phyloP scores from a whole-genome alignment of 768 basidiomycete species.

The Termitomyces sp. region DNA sequence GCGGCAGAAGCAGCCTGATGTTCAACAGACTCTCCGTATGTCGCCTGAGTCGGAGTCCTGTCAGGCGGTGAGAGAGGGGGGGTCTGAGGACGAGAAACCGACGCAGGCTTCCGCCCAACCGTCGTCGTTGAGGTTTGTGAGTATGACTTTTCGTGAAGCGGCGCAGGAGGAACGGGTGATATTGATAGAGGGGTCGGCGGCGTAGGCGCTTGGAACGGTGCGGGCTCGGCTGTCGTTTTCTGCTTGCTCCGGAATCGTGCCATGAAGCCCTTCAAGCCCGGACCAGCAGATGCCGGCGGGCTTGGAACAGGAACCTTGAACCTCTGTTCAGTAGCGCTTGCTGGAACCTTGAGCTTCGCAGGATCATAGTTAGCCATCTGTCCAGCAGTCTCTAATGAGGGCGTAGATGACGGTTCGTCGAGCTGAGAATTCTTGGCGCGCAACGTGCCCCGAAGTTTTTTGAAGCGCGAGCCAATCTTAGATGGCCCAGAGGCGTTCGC shows the following conservation, averaged over 20 bases:
- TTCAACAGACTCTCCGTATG: conserved; percentile 1
- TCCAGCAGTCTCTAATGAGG: conserved; percentile 33
- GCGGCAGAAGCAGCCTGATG: too few relatives aligned
- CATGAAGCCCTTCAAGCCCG: conserved; percentile 79
- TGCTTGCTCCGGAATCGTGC: conserved; percentile 64
- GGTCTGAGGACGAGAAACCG: conserved; percentile 17
- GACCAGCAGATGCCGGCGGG: conserved; percentile 69
- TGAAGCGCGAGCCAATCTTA: conserved; percentile 71
- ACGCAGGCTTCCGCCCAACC: conserved; percentile 24
- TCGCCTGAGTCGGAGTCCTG: conserved; percentile 8
- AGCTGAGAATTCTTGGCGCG: conserved; percentile 44
- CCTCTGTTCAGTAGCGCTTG: conserved; percentile 50
- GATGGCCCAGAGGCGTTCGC: conserved; percentile 40
- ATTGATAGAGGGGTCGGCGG: conserved; percentile 25
- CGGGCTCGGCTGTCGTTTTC: conserved; percentile 32
- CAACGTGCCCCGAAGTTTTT: conserved; percentile 65
- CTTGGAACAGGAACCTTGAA: conserved; percentile 53
- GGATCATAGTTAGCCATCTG: conserved; percentile 41
- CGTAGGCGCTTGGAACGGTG: conserved; percentile 24
- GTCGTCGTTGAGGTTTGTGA: conserved; percentile 18
- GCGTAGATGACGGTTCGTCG: conserved; percentile 52
- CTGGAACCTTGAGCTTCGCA: conserved; percentile 30
- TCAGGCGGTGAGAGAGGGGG: not conserved
- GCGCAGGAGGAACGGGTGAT: conserved; percentile 25
- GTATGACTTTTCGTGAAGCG: conserved; percentile 25